Percentiles rank a stretch among this genome's conserved stretches.
Evolutionary conservation across 2,329 filamentous ascomycete species (phyloP).

Genomic region (Penicillium palitans): DNA sequence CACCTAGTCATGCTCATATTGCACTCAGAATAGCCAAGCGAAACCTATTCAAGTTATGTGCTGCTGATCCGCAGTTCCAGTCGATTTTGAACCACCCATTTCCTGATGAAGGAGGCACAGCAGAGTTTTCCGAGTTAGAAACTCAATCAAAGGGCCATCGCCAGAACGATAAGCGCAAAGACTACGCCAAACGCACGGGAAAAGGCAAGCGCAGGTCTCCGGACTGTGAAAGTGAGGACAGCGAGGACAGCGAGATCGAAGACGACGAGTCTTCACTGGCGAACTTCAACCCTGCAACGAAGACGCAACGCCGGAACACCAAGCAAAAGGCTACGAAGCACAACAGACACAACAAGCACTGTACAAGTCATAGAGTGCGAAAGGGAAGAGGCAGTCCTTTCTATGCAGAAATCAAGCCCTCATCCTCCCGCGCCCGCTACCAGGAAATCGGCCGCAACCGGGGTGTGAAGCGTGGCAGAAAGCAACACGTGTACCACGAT

Average conservation of each 20-base stretch:
- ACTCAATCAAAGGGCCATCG: not conserved
- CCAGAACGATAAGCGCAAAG: not conserved
- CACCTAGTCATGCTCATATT: rapidly evolving
- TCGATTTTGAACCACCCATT: no score
- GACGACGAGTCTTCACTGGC: not conserved
- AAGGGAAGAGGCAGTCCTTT: not conserved
- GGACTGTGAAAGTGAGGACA: no score
- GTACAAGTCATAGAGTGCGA: not conserved
- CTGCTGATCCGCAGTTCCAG: rapidly evolving
- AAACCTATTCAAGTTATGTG: not conserved
- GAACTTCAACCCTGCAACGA: not conserved
- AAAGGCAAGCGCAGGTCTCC: not conserved
- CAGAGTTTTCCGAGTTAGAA: not conserved
- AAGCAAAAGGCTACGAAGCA: not conserved
- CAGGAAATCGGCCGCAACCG: not conserved
- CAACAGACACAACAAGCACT: not conserved
- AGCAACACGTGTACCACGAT: not conserved
- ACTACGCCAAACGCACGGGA: not conserved
- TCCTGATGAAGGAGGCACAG: not conserved
- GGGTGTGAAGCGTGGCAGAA: not conserved
- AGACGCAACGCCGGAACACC: not conserved
- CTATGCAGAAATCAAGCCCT: not conserved
- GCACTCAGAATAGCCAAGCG: rapidly evolving
- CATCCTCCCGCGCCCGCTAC: no score
- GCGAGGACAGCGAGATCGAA: not conserved